These are phyloP conservation scores for Carex scoparia DNA, from an alignment of 176 grass and related monocot species.

Conservation along the genomic window DNA sequence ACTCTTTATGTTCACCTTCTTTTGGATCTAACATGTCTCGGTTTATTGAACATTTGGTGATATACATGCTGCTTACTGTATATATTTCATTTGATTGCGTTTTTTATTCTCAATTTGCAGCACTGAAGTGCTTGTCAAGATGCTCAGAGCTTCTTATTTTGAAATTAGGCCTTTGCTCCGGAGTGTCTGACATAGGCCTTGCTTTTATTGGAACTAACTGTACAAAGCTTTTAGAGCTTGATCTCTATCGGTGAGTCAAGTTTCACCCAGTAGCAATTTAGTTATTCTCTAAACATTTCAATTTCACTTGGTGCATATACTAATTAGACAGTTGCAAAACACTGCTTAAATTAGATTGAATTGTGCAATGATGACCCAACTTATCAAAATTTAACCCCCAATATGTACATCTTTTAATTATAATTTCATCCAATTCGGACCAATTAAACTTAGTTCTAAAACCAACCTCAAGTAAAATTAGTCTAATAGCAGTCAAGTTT, in stretches of 20 bases:
- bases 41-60: not conserved
- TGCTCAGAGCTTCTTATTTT: constrained; percentile 69
- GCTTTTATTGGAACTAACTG: constrained; percentile 62
- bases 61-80: not conserved
- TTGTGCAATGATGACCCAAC: not conserved
- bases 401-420: not conserved
- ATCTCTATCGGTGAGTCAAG: constrained; percentile 72
- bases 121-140: constrained; percentile 63
- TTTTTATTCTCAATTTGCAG: constrained; percentile 47
- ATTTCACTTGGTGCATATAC: not conserved
- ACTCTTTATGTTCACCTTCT: not conserved
- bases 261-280: not conserved
- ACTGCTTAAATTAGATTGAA: not conserved
- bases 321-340: not conserved
- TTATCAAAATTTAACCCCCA: not conserved
- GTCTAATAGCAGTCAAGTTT: not conserved
- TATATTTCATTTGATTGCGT: not conserved
- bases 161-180: constrained; percentile 81
- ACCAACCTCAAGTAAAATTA: not conserved
- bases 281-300: not conserved
- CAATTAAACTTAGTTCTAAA: not conserved
- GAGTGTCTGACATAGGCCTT: constrained; percentile 67
- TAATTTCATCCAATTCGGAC: not conserved
- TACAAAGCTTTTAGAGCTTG: constrained; percentile 66
- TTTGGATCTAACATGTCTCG: not conserved